phyloP scores from a whole-genome alignment of 208 protist species.

The Herpetomonas samuelpessoai region DNA sequence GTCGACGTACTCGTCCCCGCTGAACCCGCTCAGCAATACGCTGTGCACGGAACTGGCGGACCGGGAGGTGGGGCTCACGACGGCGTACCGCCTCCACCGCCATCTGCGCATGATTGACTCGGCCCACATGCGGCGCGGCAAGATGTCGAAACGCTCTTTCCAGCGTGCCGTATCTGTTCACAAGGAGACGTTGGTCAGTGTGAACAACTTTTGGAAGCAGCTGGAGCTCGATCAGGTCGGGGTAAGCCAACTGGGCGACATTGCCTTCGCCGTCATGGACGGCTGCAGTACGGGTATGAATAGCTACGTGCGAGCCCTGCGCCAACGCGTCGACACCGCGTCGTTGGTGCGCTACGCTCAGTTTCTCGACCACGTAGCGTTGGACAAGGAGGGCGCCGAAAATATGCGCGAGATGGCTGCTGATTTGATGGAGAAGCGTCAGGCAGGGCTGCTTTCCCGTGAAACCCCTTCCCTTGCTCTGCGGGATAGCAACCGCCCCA shows the following conservation, averaged over 20 bases:
- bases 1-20: constrained; percentile 5
- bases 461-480: too few species aligned
- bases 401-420: constrained; percentile 11
- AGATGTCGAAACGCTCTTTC: constrained; percentile 15
- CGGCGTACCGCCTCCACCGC: constrained; percentile 22
- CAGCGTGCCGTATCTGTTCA: constrained; percentile 14
- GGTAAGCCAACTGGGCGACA: constrained; percentile 9
- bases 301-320: constrained; percentile 17
- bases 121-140: constrained; percentile 1
- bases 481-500: too few species aligned
- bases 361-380: constrained; percentile 33
- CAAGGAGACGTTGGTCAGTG: constrained; percentile 24
- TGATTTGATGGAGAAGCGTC: constrained; percentile 15
- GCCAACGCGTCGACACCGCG: constrained; percentile 11
- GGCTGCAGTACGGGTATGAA: constrained; percentile 13
- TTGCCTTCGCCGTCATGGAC: constrained; percentile 22
- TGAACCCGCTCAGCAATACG: constrained; percentile 3
- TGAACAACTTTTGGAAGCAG: constrained; percentile 25
- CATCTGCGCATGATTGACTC: constrained; percentile 11
- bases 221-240: constrained; percentile 14
- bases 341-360: constrained; percentile 23
- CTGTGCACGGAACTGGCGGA: constrained; percentile 12
- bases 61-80: constrained; percentile 2
- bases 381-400: constrained; percentile 17
- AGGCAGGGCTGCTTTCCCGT: too few species aligned